Evolutionary conservation across 2,329 filamentous ascomycete species (phyloP).

Genomic region (Ophiostoma ulmi): DNA sequence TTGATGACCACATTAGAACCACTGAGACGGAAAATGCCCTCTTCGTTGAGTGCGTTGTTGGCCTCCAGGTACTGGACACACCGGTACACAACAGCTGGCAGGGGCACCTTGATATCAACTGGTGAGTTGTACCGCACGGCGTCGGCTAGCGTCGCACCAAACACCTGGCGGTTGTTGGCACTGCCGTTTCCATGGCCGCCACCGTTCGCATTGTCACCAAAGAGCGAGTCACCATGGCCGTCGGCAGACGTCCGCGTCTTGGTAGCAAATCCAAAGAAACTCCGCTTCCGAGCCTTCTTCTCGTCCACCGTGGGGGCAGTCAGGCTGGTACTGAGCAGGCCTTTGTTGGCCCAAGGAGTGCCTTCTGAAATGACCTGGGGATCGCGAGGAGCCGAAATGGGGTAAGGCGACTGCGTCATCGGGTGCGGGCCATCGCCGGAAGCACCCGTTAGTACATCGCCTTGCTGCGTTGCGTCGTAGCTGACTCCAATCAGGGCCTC

Average conservation of each 20-base stretch:
- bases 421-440: conserved; percentile 10
- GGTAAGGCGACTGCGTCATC: conserved; percentile 14
- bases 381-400: conserved; percentile 84
- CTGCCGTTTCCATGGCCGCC: conserved; percentile 40
- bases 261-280: conserved; percentile 65
- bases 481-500: conserved; percentile 53
- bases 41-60: conserved; percentile 76
- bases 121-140: conserved; percentile 79
- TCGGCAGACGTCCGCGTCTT: conserved; percentile 55
- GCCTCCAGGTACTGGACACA: conserved; percentile 88
- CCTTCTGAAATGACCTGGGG: conserved; percentile 81
- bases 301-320: conserved; percentile 56
- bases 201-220: conserved; percentile 37
- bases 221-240: conserved; percentile 49
- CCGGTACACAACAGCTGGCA: conserved; percentile 91
- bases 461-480: conserved; percentile 53
- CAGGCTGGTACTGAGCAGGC: conserved; percentile 38
- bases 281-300: conserved; percentile 74
- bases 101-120: conserved; percentile 62
- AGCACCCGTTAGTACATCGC: conserved; percentile 37
- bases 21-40: conserved; percentile 93
- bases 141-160: conserved; percentile 78
- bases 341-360: conserved; percentile 9
- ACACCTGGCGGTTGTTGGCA: conserved; percentile 62
- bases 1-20: conserved; percentile 97